Evolutionary conservation across 441 rosid species (phyloP).

Genomic region (Pelargonium fulgidum): DNA sequence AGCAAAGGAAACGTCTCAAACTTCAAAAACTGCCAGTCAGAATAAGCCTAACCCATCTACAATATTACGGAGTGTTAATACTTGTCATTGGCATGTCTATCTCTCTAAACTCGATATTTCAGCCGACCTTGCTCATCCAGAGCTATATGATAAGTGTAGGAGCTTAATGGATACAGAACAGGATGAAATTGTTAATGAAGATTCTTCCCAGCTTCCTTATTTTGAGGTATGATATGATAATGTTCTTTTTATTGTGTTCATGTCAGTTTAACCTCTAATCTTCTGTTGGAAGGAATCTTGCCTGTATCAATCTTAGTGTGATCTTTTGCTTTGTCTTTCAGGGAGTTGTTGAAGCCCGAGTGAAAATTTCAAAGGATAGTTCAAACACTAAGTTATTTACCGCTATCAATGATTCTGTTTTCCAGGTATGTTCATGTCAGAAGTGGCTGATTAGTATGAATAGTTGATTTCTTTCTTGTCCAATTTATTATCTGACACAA

Average conservation of each 20-base stretch:
- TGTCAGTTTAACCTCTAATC: neutral
- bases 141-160: conserved; percentile 2
- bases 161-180: conserved; percentile 5
- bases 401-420: conserved; percentile 8
- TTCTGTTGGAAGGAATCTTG: neutral
- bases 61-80: neutral
- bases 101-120: conserved; percentile 9
- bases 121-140: conserved; percentile 5
- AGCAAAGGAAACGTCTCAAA: conserved; percentile 2
- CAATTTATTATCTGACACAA: neutral
- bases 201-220: neutral
- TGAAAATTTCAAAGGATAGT: neutral
- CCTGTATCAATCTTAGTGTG: neutral
- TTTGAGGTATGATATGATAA: conserved; percentile 9
- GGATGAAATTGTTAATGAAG: neutral
- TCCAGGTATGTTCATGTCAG: conserved; percentile 6
- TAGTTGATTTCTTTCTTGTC: neutral
- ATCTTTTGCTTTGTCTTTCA: neutral
- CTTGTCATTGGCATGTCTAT: neutral
- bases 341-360: conserved; percentile 4
- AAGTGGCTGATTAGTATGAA: neutral
- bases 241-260: neutral
- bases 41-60: neutral
- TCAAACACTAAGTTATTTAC: neutral
- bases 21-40: neutral